Percentiles rank a stretch among this genome's conserved stretches.
Evolutionary conservation across 805 yeast species (phyloP).

Genomic region (Komagataella pastoris): DNA sequence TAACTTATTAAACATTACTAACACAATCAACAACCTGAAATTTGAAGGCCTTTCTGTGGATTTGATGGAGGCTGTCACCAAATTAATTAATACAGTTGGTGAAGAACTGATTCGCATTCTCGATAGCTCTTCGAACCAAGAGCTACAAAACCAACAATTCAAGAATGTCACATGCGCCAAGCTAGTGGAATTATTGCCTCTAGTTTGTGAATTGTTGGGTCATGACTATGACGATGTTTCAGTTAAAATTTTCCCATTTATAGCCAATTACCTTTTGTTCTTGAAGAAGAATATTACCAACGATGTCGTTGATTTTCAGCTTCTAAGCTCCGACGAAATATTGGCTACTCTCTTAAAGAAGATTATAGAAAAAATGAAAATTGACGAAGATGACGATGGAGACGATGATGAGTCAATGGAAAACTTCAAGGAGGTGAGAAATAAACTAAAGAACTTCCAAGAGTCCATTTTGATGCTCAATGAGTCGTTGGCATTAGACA

Average conservation of each 20-base stretch:
- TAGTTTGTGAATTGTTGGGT: slow-evolving; percentile 52
- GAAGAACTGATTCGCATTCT: slow-evolving; percentile 59
- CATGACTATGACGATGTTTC: slow-evolving; percentile 87
- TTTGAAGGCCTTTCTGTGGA: slow-evolving; percentile 31
- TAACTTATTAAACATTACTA: slow-evolving; percentile 52
- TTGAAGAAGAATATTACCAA: slow-evolving; percentile 41
- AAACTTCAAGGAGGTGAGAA: slow-evolving; percentile 71
- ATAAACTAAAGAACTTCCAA: slow-evolving; percentile 64
- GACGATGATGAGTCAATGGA: slow-evolving; percentile 63
- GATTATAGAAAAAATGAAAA: slow-evolving; percentile 66
- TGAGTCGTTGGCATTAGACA: slow-evolving; percentile 20
- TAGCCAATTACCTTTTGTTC: slow-evolving; percentile 59
- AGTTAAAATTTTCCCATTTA: slow-evolving; percentile 67
- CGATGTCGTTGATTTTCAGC: slow-evolving; percentile 17
- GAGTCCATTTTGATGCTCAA: slow-evolving; percentile 53
- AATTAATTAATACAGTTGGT: slow-evolving; percentile 60
- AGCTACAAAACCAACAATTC: slow-evolving; percentile 23
- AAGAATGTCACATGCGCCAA: slow-evolving; percentile 24
- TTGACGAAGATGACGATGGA: slow-evolving; percentile 44
- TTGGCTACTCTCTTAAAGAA: slow-evolving; percentile 53
- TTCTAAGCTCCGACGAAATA: slow-evolving; percentile 27
- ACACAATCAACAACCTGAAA: slow-evolving; percentile 27
- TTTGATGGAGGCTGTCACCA: slow-evolving; percentile 57
- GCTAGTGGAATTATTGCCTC: slow-evolving; percentile 56
- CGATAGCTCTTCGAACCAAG: slow-evolving; percentile 30